phyloP scores from a whole-genome alignment of 2,329 filamentous ascomycete species.

The Clarireedia hainanense region DNA sequence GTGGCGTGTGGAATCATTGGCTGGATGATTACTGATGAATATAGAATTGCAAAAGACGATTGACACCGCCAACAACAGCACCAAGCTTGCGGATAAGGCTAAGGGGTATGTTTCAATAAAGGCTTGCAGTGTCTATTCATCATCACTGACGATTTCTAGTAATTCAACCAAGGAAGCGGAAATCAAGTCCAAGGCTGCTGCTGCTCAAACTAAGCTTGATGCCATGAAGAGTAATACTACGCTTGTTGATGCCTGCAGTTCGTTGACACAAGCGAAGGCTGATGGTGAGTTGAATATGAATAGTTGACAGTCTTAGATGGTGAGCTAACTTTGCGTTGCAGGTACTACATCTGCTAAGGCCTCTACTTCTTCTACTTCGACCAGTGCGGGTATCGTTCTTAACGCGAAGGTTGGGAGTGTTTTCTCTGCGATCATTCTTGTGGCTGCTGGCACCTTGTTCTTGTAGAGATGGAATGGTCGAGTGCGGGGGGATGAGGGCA shows the following conservation, averaged over 20 bases:
- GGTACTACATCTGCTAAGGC: neutral
- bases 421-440: neutral
- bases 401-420: neutral
- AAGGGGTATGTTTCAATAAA: neutral
- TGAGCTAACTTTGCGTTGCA: too few relatives aligned
- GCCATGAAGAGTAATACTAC: slow-evolving; percentile 13
- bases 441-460: neutral
- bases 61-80: slow-evolving; percentile 10
- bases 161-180: slow-evolving; percentile 13
- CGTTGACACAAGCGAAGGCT: neutral
- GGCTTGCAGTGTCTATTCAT: neutral
- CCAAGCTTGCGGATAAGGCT: slow-evolving; percentile 8
- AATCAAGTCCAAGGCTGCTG: slow-evolving; percentile 8
- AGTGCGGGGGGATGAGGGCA: neutral
- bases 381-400: neutral
- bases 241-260: slow-evolving; percentile 12
- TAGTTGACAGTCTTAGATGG: too few relatives aligned
- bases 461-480: neutral
- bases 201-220: slow-evolving; percentile 8
- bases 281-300: too few relatives aligned
- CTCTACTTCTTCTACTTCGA: neutral
- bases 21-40: neutral
- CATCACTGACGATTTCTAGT: neutral
- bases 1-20: neutral
- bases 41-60: slow-evolving; percentile 13